Conservation (phyloP, 805 yeast species). For the Candida taoyuanica region DNA sequence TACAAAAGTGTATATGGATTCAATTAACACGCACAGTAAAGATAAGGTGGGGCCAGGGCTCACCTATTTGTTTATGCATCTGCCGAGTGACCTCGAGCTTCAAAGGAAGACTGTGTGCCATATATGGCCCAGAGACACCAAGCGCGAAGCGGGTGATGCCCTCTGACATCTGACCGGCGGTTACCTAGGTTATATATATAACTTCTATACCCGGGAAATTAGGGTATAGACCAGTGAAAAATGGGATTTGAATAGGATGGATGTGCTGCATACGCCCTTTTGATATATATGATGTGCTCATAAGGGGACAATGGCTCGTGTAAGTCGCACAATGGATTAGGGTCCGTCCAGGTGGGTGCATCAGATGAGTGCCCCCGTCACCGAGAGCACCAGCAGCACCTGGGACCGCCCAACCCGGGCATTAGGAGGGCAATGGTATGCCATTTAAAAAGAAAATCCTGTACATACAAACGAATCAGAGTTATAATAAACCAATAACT, state of each 20-base stretch:
- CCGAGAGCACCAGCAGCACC: conserved; percentile 1
- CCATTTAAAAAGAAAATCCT: no score
- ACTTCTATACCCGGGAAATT: no score
- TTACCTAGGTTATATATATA: no score
- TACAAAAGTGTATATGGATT: no score
- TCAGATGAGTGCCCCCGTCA: conserved; percentile 3
- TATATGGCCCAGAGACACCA: no score
- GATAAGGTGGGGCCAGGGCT: no score
- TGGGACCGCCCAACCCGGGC: not conserved
- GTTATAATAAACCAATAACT: no score
- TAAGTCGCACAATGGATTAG: not conserved
- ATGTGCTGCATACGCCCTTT: not conserved
- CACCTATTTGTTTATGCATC: not conserved
- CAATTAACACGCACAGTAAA: no score
- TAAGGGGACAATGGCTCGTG: not conserved
- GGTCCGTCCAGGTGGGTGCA: not conserved
- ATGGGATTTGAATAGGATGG: not conserved
- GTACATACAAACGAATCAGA: no score
- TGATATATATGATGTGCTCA: not conserved
- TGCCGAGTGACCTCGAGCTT: not conserved
- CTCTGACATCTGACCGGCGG: no score
- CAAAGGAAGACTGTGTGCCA: not conserved
- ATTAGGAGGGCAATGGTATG: no score
- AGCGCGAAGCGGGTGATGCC: no score
- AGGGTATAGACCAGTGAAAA: not conserved